Conservation (phyloP, 2,329 filamentous ascomycete genomes). For the Colletotrichum agaves region DNA sequence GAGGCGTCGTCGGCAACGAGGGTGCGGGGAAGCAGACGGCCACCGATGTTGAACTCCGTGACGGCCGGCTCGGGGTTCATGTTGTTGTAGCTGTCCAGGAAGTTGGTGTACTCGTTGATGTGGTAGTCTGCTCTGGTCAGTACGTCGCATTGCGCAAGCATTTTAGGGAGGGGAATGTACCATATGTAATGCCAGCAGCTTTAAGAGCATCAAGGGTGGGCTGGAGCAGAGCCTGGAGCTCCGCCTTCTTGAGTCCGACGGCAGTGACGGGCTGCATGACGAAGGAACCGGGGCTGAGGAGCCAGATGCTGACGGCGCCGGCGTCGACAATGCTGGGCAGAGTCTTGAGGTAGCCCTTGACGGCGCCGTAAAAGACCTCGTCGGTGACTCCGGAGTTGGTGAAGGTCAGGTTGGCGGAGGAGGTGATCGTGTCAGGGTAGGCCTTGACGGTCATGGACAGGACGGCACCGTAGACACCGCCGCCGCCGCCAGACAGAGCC, state of each 20-base stretch:
- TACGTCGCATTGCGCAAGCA: not conserved
- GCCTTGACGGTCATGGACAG: slow-evolving; percentile 56
- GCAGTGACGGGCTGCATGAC: slow-evolving; percentile 49
- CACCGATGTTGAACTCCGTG: slow-evolving; percentile 35
- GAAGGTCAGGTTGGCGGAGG: slow-evolving; percentile 58
- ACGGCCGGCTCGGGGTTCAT: slow-evolving; percentile 36
- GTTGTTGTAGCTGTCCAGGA: slow-evolving; percentile 38
- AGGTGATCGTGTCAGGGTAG: slow-evolving; percentile 47
- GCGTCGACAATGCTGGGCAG: slow-evolving; percentile 31
- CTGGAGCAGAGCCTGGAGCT: slow-evolving; percentile 52
- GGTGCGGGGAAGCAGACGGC: slow-evolving; percentile 25
- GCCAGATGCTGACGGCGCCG: slow-evolving; percentile 33
- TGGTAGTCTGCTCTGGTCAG: slow-evolving; percentile 12
- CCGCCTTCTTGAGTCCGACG: slow-evolving; percentile 52
- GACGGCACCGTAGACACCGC: slow-evolving; percentile 63
- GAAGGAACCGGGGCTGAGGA: slow-evolving; percentile 15
- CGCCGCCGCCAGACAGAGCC: slow-evolving; percentile 64
- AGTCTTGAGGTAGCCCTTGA: slow-evolving; percentile 18
- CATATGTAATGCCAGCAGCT: slow-evolving; percentile 41
- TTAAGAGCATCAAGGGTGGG: slow-evolving; percentile 50
- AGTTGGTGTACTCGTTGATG: slow-evolving; percentile 45
- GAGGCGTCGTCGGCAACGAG: slow-evolving; percentile 26
- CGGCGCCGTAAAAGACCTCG: slow-evolving; percentile 40
- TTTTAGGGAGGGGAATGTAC: slow-evolving; percentile 35
- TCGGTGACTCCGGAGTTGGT: slow-evolving; percentile 38